These are phyloP conservation scores for Xylariaceae sp. DNA, from an alignment of 2,329 filamentous ascomycete species.

Conservation along the genomic window DNA sequence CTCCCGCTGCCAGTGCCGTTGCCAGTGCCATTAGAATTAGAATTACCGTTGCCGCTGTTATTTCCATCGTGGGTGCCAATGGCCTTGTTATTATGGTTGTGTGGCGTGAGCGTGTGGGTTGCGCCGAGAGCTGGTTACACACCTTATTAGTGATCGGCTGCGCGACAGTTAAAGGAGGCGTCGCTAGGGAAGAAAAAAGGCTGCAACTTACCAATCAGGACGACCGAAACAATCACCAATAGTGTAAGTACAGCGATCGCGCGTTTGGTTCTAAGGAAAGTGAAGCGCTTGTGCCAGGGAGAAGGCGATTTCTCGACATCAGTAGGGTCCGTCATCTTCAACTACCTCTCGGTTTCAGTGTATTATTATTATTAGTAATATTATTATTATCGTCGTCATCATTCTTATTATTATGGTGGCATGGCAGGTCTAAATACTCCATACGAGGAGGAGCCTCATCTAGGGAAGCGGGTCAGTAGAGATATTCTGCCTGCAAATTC, in stretches of 20 bases:
- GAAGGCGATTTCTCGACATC: slow-evolving; percentile 18
- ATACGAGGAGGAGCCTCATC: too few species aligned
- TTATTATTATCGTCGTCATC: too few species aligned
- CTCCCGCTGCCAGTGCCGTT: neutral
- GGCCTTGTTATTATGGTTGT: slow-evolving; percentile 3
- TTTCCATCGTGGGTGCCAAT: too few species aligned
- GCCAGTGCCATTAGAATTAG: neutral
- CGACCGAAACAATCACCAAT: slow-evolving; percentile 29
- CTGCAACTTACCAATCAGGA: slow-evolving; percentile 35
- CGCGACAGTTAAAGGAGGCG: neutral
- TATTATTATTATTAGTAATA: too few species aligned
- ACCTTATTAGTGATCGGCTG: slow-evolving; percentile 2
- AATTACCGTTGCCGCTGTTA: neutral
- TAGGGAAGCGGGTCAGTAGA: too few species aligned
- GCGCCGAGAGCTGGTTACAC: slow-evolving; percentile 32
- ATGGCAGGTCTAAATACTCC: too few species aligned
- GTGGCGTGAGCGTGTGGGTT: slow-evolving; percentile 29
- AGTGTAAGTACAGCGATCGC: slow-evolving; percentile 30
- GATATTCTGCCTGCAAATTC: too few species aligned
- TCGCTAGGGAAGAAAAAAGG: neutral
- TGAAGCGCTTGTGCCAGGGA: slow-evolving; percentile 25
- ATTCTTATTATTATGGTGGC: too few species aligned
- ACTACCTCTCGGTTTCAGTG: too few species aligned
- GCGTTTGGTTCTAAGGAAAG: slow-evolving; percentile 35
- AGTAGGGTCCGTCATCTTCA: slow-evolving; percentile 10